Base-by-base conservation (phyloP, 495 filamentous ascomycete genomes). In the Aspergillus haitiensis region DNA sequence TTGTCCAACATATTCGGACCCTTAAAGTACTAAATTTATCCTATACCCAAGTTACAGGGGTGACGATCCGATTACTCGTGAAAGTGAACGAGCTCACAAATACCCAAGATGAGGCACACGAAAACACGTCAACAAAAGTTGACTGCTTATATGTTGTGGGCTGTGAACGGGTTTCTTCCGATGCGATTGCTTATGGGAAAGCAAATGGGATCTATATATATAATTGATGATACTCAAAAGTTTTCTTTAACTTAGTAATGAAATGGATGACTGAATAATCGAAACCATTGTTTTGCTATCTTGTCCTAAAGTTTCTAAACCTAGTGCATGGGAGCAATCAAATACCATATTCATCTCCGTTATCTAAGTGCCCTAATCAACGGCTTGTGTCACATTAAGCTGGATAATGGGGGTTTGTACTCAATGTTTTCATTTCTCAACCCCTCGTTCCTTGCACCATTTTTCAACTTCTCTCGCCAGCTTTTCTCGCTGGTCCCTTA, bases 381-480 rank as follows among this genome's bases (percentile, higher is more conserved):
- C 12, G 39, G 39, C 12, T 9, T 5, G 2, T 13, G 39, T 9
- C 39, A 7, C 5, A 9, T 13, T 42, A 21, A 7, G 21, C 44
- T 10, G n/a, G 44, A 21, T 15, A 10, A 9, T 2, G 44, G 15
- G 44, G 44, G 11, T 16, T 7, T 42, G 21, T 27, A 1, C 21
- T 27, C 1, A 47, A 0, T 21, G 11, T 15, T 9, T 7, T 47
- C 6, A 21, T 18, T 18, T 45, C 67, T 57, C 72, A 60, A 86
- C 84, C 6, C 83, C 83, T 36, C 90, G 78, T 71, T 93, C 89
- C 67, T 82, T 75, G 62, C 91, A 93, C 70, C 89, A 96, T 73
- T 83, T 87, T 63, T 82, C 83, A 21, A 96, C 92, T 78, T 96
- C 92, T 74, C 84, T 88, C 21, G 75, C 75, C 68, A 96, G 72